These are phyloP conservation scores for Penicillium antarcticum DNA, from an alignment of 495 filamentous ascomycete species.

Conservation along the genomic window DNA sequence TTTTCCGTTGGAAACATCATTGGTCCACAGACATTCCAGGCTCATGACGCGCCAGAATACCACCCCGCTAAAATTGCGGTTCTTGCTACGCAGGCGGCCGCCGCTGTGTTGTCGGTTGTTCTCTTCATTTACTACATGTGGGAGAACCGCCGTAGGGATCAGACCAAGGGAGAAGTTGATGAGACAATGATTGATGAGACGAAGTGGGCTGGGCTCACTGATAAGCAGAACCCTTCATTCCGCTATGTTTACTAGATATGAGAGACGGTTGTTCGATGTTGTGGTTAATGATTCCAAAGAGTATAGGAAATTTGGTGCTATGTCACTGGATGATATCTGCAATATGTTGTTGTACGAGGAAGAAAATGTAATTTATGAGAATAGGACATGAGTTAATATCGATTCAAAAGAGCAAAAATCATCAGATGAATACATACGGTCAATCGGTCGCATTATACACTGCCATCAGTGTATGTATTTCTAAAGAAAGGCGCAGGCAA, in stretches of 20 bases:
- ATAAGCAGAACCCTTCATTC: conserved; percentile 37
- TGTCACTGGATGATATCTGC: too few species aligned
- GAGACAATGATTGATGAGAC: conserved; percentile 22
- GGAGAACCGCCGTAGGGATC: conserved; percentile 40
- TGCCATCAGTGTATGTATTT: too few species aligned
- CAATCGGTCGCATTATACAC: too few species aligned
- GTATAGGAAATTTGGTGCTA: too few species aligned
- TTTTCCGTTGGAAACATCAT: conserved; percentile 67
- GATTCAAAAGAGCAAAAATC: too few species aligned
- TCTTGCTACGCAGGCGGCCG: conserved; percentile 44
- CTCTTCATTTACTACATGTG: conserved; percentile 44
- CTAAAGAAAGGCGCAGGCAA: too few species aligned
- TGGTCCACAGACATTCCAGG: conserved; percentile 63
- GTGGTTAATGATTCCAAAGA: too few species aligned
- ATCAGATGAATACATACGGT: too few species aligned
- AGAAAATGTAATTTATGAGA: too few species aligned
- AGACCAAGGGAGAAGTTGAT: conserved; percentile 13
- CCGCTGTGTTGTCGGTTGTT: conserved; percentile 34
- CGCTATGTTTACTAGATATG: conserved; percentile 42
- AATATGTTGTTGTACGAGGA: too few species aligned
- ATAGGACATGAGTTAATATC: too few species aligned
- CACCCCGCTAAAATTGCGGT: conserved; percentile 62
- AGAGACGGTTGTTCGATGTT: too few species aligned
- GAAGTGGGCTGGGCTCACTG: conserved; percentile 41
- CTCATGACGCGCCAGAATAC: conserved; percentile 56